Evolutionary conservation across 495 filamentous ascomycete species (phyloP).

Genomic region (Penicillium pancosmium): DNA sequence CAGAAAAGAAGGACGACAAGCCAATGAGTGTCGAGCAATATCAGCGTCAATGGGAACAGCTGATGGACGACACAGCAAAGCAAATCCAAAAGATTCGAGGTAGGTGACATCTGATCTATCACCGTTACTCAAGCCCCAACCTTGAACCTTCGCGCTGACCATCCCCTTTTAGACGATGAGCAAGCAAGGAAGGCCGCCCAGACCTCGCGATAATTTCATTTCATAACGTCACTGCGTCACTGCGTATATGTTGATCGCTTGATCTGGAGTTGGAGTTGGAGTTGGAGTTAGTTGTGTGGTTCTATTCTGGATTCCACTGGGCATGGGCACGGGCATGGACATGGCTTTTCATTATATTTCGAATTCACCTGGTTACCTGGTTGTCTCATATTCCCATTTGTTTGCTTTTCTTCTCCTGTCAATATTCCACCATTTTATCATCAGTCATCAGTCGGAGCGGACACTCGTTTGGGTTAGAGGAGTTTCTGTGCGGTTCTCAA

Average conservation of each 20-base stretch:
- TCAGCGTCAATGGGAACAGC: conserved; percentile 27
- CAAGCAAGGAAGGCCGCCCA: conserved; percentile 15
- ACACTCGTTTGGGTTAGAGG: conserved; percentile 1
- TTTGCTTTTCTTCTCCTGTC: conserved; percentile 1
- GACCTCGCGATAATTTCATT: not conserved
- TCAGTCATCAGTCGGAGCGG: not conserved
- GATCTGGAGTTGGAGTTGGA: not conserved
- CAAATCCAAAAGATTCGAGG: conserved; percentile 32
- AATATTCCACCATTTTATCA: not conserved
- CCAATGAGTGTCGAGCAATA: conserved; percentile 25
- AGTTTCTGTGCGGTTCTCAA: not conserved
- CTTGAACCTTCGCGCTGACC: conserved; percentile 16
- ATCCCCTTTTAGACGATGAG: conserved; percentile 18
- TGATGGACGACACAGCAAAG: conserved; percentile 28
- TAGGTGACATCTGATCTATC: conserved; percentile 11
- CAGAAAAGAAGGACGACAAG: conserved; percentile 8
- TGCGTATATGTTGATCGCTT: not conserved
- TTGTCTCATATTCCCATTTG: not conserved
- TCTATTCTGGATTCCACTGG: not conserved
- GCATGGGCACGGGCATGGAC: not conserved
- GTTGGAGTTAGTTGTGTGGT: not conserved
- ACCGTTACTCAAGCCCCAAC: too few species aligned
- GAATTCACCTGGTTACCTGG: not conserved
- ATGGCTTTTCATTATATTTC: not conserved
- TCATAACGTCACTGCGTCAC: not conserved